Evolutionary conservation across 805 yeast genomes (phyloP), one percentile per base, ranked within the genome.

Genomic region (Ogataea philodendri): DNA sequence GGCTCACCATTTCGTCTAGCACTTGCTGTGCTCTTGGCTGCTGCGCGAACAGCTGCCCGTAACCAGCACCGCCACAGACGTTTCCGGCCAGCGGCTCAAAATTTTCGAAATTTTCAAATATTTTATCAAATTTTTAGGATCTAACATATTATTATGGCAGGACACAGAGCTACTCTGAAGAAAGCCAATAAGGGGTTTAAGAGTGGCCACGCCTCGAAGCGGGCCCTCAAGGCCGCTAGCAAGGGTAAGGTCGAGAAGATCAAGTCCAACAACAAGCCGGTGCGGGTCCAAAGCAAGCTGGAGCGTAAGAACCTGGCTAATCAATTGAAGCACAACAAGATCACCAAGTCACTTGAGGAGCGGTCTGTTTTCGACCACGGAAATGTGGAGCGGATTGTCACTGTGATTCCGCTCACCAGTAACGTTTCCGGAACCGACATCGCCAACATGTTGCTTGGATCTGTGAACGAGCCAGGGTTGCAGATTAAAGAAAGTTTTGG

Each of bases 231-330:
- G 57, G 84, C 86, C 46, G 69, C 76, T 41, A 68, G 67, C 51
- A 89, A 84, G 55, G 97, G 97, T 42, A 89, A 87, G 59, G 85
- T 90, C 22, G 97, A 89, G 55, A 84, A 81, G 51, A 63, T 74
- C 2, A 46, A 40, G 26, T 44, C 62, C 20, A 45, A 57, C 15
- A 57, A 67, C 33, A 67, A 66, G 42, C 53, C 66, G 17, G 44
- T 61, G 15, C 67, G 66, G 43, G 59, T 57, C 16, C 59, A 62
- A 32, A 66, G 70, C 30, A 72, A 69, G 49, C 52, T 69, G 22
- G 89, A 86, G 51, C 76, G 98, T 50, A 84, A 78, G 65, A 88
- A 93, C 52, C 55, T 74, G 10, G 75, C 87, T 3, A 82, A 72
- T 52, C 99, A 93, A 66, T 50, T 85, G 46, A 83, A 85, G 60